Evolutionary conservation across 2,329 filamentous ascomycete species (phyloP).

Genomic region (Aspergillus awamori): DNA sequence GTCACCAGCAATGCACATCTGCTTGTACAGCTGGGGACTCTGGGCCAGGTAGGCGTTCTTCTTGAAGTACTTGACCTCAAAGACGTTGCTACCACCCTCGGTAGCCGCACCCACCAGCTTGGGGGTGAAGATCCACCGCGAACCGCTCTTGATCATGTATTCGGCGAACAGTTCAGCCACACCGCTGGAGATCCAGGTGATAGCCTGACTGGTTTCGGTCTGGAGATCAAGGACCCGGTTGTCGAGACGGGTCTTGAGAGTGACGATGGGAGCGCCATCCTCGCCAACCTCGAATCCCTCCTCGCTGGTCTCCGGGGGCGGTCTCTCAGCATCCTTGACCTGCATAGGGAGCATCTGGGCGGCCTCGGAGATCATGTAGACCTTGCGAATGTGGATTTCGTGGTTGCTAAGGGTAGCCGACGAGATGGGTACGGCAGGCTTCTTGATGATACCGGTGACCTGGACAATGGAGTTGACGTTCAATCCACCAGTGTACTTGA

Average conservation of each 20-base stretch:
- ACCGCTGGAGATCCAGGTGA: slow-evolving; percentile 70
- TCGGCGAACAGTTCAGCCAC: slow-evolving; percentile 73
- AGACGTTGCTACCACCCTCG: slow-evolving; percentile 91
- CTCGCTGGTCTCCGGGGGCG: slow-evolving; percentile 48
- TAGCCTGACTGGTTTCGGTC: slow-evolving; percentile 86
- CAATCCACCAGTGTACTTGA: slow-evolving; percentile 81
- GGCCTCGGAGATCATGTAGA: slow-evolving; percentile 73
- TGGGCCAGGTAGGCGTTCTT: slow-evolving; percentile 72
- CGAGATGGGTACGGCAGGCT: slow-evolving; percentile 84
- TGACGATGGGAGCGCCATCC: slow-evolving; percentile 68
- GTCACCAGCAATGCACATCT: slow-evolving; percentile 67
- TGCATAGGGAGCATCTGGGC: slow-evolving; percentile 64
- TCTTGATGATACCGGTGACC: slow-evolving; percentile 78
- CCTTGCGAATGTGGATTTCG: slow-evolving; percentile 86
- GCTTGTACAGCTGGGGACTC: slow-evolving; percentile 68
- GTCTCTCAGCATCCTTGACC: slow-evolving; percentile 56
- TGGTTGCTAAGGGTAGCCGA: slow-evolving; percentile 77
- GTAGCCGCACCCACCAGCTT: slow-evolving; percentile 87
- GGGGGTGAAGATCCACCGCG: slow-evolving; percentile 84
- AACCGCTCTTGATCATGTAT: slow-evolving; percentile 74
- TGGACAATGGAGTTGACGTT: slow-evolving; percentile 80
- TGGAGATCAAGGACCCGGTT: slow-evolving; percentile 93
- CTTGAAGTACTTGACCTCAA: slow-evolving; percentile 86
- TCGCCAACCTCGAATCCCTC: slow-evolving; percentile 54
- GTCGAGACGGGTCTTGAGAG: slow-evolving; percentile 81